Conservation (phyloP, 371 early-diverging fungal species). For the Rhizopus delemar region DNA sequence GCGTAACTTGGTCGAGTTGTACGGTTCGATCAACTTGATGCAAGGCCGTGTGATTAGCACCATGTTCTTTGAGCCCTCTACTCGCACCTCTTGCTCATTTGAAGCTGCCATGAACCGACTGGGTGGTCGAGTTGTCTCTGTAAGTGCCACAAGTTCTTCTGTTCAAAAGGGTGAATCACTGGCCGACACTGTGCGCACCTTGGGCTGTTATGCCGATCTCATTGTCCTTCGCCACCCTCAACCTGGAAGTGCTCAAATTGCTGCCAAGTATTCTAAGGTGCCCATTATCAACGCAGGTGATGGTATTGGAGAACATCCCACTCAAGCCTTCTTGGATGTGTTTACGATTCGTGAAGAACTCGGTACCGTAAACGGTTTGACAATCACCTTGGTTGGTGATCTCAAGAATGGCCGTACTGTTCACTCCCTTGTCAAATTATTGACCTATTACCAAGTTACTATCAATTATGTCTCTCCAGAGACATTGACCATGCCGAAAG, state of each 20-base stretch:
- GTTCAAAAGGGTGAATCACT: conserved; percentile 95
- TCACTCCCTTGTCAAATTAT: conserved; percentile 89
- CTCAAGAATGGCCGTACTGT: conserved; percentile 97
- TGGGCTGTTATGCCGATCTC: conserved; percentile 88
- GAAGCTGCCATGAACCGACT: conserved; percentile 93
- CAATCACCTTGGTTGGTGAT: conserved; percentile 94
- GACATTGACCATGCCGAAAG: conserved; percentile 84
- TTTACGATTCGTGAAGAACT: conserved; percentile 93
- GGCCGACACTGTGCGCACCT: conserved; percentile 92
- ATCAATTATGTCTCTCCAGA: conserved; percentile 91
- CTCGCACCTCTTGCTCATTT: conserved; percentile 91
- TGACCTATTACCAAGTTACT: conserved; percentile 90
- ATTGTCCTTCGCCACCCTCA: conserved; percentile 94
- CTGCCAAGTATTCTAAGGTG: conserved; percentile 86
- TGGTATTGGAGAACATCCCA: conserved; percentile 97
- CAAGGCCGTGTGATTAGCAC: conserved; percentile 90
- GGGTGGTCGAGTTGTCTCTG: conserved; percentile 88
- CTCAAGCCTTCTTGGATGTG: conserved; percentile 95
- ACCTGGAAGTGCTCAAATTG: conserved; percentile 80
- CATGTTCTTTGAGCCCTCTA: conserved; percentile 96
- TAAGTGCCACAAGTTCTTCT: conserved; percentile 82
- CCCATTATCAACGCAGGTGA: conserved; percentile 97
- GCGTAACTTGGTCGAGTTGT: conserved; percentile 88
- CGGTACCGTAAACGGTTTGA: conserved; percentile 96
- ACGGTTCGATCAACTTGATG: conserved; percentile 81